A percentile compares a stretch with the other conserved stretches of the same genome.
phyloP scores from a whole-genome alignment of 2,329 filamentous ascomycete species.

The Chaetoscypha palmicola region DNA sequence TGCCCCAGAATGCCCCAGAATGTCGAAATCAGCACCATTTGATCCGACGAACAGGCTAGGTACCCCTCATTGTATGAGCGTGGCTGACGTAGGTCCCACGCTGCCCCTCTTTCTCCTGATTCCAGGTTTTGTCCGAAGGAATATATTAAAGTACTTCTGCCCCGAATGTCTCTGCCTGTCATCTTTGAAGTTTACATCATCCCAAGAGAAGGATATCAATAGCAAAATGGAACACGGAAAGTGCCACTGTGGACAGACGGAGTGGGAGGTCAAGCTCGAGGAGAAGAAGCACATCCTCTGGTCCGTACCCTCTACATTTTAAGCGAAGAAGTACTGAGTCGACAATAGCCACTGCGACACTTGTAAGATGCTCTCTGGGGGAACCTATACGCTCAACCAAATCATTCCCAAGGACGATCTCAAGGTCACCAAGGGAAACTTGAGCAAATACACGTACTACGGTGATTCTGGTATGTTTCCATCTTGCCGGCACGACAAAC shows the following conservation, averaged over 20 bases:
- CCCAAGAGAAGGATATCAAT: neutral
- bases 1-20: too few relatives aligned
- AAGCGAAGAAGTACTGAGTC: neutral
- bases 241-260: slow-evolving; percentile 48
- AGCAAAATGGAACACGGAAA: slow-evolving; percentile 32
- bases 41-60: neutral
- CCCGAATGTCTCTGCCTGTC: too few relatives aligned
- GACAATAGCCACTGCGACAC: slow-evolving; percentile 46
- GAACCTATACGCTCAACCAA: slow-evolving; percentile 53
- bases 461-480: slow-evolving; percentile 39
- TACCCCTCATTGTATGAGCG: neutral
- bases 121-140: too few relatives aligned
- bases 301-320: slow-evolving; percentile 15
- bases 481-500: neutral
- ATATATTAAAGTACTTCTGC: neutral
- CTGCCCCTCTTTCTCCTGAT: neutral
- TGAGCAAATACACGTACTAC: slow-evolving; percentile 48
- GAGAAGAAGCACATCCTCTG: slow-evolving; percentile 37
- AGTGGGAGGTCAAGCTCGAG: slow-evolving; percentile 44
- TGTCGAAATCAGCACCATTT: too few relatives aligned
- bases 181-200: too few relatives aligned
- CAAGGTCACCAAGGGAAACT: slow-evolving; percentile 43
- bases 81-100: neutral
- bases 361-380: slow-evolving; percentile 61
- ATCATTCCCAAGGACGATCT: slow-evolving; percentile 33